phyloP scores from a whole-genome alignment of 208 protist species.

The Tritrichomonas musculus region DNA sequence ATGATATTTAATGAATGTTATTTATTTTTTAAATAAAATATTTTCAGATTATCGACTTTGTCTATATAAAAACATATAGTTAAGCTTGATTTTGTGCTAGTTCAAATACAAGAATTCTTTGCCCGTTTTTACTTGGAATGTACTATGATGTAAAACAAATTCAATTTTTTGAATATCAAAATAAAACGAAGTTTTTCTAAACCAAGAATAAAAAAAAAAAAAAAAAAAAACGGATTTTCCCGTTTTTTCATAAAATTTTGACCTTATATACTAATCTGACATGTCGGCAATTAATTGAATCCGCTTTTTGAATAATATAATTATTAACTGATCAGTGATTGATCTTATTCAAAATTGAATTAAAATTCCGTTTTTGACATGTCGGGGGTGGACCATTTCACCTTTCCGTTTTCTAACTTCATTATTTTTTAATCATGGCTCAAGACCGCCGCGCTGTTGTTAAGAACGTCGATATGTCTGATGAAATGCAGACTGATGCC shows the following conservation, averaged over 20 bases:
- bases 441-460: constrained; percentile 52
- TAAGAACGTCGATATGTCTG: constrained; percentile 70
- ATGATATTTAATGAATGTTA: too few species aligned
- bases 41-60: too few species aligned
- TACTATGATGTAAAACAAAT: background rate
- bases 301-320: background rate
- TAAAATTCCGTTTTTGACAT: background rate
- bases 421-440: background rate
- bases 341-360: background rate
- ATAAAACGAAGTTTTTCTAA: background rate
- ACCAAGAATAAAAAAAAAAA: background rate
- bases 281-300: background rate
- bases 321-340: background rate
- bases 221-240: background rate
- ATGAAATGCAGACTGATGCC: constrained; percentile 84
- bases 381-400: background rate
- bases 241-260: background rate
- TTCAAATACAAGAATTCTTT: too few species aligned
- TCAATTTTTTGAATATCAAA: background rate
- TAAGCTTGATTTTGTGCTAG: too few species aligned
- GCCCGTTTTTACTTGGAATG: background rate
- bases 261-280: background rate
- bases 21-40: too few species aligned
- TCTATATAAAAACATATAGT: too few species aligned
- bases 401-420: too few species aligned